phyloP scores from a whole-genome alignment of 2,329 filamentous ascomycete genomes.

The Purpureocillium lavendulum region DNA sequence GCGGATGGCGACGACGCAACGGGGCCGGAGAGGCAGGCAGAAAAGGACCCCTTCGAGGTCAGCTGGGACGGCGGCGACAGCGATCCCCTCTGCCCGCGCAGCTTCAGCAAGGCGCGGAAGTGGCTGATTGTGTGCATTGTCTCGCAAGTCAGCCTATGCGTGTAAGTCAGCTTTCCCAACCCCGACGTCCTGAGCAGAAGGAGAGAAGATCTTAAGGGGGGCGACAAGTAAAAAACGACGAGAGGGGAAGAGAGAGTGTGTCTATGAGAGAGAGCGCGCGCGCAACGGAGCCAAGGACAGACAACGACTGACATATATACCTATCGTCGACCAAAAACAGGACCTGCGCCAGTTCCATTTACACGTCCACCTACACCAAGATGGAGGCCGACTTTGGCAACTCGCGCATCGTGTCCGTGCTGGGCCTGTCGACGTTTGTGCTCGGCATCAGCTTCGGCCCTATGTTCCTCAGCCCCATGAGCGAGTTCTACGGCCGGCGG shows the following conservation, averaged over 20 bases:
- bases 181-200: no score
- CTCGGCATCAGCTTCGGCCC: constrained; percentile 61
- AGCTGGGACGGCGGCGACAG: constrained; percentile 62
- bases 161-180: constrained; percentile 56
- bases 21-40: constrained; percentile 3
- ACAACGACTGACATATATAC: no score
- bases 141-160: constrained; percentile 67
- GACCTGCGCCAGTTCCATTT: constrained; percentile 81
- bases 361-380: constrained; percentile 74
- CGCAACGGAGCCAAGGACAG: no score
- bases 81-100: constrained; percentile 69
- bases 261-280: no score
- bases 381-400: constrained; percentile 67
- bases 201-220: no score
- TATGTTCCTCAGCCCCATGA: constrained; percentile 54
- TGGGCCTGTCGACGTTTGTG: constrained; percentile 79
- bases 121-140: constrained; percentile 75
- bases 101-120: constrained; percentile 55
- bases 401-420: constrained; percentile 63
- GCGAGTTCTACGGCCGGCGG: constrained; percentile 74
- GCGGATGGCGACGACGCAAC: no score
- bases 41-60: constrained; percentile 55
- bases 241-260: no score
- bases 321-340: constrained; percentile 29
- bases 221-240: no score